A percentile compares a stretch with the other conserved stretches of the same genome.
phyloP scores from a whole-genome alignment of 1,284 basidiomycete genomes.

The Leccinum insigne region DNA sequence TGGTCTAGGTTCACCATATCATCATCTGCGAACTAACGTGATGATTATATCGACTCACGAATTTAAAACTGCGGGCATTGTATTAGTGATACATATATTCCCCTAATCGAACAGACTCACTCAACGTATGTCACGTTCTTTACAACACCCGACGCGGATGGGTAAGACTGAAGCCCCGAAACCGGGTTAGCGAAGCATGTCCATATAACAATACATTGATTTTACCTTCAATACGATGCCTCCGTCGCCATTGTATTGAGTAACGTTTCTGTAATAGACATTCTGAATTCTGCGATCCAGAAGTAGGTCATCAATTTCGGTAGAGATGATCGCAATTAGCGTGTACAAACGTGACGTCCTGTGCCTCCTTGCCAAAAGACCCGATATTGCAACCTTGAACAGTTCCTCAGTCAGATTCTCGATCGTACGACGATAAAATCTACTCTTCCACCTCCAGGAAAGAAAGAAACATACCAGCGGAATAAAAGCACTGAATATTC shows the following conservation, averaged over 20 bases:
- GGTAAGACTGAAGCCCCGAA: slow-evolving; percentile 6
- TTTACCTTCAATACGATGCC: slow-evolving; percentile 14
- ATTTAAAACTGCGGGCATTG: slow-evolving; percentile 7
- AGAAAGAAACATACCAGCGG: slow-evolving; percentile 7
- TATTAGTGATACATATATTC: not conserved
- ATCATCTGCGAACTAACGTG: not conserved
- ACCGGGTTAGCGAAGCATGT: not conserved
- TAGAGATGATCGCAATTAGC: not conserved
- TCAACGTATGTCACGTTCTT: slow-evolving; percentile 16
- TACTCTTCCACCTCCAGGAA: not conserved
- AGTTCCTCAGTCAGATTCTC: not conserved
- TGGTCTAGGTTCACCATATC: slow-evolving; percentile 3
- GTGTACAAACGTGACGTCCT: slow-evolving; percentile 7
- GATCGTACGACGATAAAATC: not conserved
- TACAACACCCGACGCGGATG: slow-evolving; percentile 12
- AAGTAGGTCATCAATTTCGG: not conserved
- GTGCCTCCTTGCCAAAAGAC: slow-evolving; percentile 10
- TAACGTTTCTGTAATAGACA: slow-evolving; percentile 2
- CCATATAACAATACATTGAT: not conserved
- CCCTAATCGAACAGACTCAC: slow-evolving; percentile 5
- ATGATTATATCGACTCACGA: slow-evolving; percentile 9
- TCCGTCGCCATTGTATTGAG: not conserved
- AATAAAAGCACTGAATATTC: slow-evolving; percentile 16
- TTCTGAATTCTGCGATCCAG: slow-evolving; percentile 6
- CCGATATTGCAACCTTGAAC: slow-evolving; percentile 20